These are phyloP conservation scores for Solanum appendiculatum DNA, from an alignment of 257 asterid genomes.

Conservation along the genomic window DNA sequence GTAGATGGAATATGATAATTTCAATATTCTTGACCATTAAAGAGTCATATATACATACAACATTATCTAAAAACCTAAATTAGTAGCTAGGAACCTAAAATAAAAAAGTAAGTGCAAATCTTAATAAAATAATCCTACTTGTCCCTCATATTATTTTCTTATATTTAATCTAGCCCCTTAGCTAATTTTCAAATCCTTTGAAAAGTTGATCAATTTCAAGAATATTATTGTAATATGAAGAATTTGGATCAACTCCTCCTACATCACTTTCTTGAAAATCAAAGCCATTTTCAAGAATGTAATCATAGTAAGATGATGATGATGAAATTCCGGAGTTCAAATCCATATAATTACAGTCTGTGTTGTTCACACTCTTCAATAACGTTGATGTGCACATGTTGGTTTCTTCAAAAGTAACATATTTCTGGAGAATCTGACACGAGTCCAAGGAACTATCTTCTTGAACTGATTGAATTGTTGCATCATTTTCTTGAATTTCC, in stretches of 20 bases:
- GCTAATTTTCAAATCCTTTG: neutral
- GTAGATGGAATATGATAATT: neutral
- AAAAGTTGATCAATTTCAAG: neutral
- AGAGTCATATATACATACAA: neutral
- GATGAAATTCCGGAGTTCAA: neutral
- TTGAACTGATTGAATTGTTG: neutral
- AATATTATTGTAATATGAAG: neutral
- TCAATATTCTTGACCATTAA: neutral
- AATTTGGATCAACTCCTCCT: neutral
- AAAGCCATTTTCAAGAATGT: neutral
- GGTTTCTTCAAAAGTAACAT: neutral
- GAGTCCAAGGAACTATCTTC: neutral
- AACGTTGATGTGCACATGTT: rapidly evolving
- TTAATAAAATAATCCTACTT: neutral
- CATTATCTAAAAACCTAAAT: neutral
- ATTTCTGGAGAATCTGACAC: neutral
- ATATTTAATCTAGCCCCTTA: neutral
- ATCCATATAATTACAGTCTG: neutral
- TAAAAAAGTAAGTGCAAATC: neutral
- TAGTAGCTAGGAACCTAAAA: neutral
- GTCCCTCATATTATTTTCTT: neutral
- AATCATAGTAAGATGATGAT: neutral
- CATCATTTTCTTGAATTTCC: constrained; percentile 19
- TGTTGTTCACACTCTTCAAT: rapidly evolving
- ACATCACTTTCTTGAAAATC: neutral